A percentile compares a stretch with the other conserved stretches of the same genome.
Evolutionary conservation across 805 yeast species (phyloP).

Genomic region (Saturnispora serradocipensis): DNA sequence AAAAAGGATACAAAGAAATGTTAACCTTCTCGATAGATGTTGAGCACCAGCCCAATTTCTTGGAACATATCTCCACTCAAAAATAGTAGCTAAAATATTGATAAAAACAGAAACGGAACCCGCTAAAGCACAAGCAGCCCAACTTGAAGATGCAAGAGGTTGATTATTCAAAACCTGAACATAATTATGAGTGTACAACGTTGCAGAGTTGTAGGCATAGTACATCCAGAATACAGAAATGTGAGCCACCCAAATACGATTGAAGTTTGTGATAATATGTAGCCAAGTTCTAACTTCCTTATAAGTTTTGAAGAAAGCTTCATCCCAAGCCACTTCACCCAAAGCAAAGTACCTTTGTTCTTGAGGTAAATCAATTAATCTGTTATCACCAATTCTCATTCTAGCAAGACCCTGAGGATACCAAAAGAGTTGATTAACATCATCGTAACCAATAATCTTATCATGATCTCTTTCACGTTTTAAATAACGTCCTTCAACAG

Average conservation of each 20-base stretch:
- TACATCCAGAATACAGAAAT: constrained; percentile 90
- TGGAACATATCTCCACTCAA: constrained; percentile 95
- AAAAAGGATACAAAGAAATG: constrained; percentile 61
- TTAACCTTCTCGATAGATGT: constrained; percentile 79
- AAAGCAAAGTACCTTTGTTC: constrained; percentile 83
- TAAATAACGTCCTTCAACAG: constrained; percentile 70
- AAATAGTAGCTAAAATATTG: constrained; percentile 78
- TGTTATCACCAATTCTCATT: constrained; percentile 80
- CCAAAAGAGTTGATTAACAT: constrained; percentile 98
- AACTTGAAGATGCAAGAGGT: constrained; percentile 83
- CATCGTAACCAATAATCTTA: constrained; percentile 86
- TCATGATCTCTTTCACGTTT: constrained; percentile 83
- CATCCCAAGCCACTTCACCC: constrained; percentile 88
- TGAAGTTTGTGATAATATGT: constrained; percentile 88
- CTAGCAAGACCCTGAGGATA: constrained; percentile 97
- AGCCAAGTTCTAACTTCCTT: constrained; percentile 96
- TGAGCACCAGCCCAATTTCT: constrained; percentile 99
- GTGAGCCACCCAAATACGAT: constrained; percentile 97
- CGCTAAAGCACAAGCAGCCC: constrained; percentile 91
- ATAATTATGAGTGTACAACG: constrained; percentile 81
- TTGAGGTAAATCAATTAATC: constrained; percentile 81
- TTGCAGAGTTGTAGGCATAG: constrained; percentile 84
- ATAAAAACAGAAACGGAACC: constrained; percentile 78
- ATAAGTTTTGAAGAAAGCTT: constrained; percentile 91
- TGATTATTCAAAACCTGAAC: constrained; percentile 72